Conservation (phyloP, 164 flowering plant genomes). For the Amborella trichopoda region DNA sequence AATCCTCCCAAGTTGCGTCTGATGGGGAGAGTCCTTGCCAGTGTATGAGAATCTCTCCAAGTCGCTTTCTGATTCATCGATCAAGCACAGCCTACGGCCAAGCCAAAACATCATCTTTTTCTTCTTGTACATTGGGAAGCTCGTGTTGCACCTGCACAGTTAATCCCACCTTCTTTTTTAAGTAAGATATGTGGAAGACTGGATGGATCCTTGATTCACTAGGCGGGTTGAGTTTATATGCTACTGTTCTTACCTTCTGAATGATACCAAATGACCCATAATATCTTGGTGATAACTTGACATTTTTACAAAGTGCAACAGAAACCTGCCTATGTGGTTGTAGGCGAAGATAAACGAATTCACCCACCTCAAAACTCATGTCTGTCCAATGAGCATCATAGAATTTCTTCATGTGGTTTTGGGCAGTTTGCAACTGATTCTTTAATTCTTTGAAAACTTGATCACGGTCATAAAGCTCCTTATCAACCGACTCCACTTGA, state of each 20-base stretch:
- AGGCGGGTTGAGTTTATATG: not conserved
- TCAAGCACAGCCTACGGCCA: not conserved
- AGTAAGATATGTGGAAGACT: conserved; percentile 1
- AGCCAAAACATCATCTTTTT: not conserved
- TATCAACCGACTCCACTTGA: not conserved
- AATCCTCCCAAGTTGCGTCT: too few relatives aligned
- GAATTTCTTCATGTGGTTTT: not conserved
- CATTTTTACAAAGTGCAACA: too few relatives aligned
- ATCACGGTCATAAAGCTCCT: not conserved
- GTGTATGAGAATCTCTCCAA: not conserved
- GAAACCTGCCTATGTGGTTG: not conserved
- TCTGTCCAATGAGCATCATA: not conserved
- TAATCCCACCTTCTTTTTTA: not conserved
- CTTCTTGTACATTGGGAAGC: not conserved
- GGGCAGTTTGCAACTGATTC: not conserved
- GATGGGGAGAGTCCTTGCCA: too few relatives aligned
- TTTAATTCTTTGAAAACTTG: not conserved
- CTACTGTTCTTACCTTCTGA: not conserved
- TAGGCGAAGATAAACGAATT: not conserved
- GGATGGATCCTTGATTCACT: not conserved
- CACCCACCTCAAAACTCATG: not conserved
- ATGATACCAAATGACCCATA: not conserved
- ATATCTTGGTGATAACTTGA: not conserved
- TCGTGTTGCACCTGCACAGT: not conserved
- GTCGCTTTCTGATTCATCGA: not conserved